Percentiles rank a stretch among this genome's conserved stretches.
phyloP scores from a whole-genome alignment of 306 rosid species.

The Cicer bijugum region DNA sequence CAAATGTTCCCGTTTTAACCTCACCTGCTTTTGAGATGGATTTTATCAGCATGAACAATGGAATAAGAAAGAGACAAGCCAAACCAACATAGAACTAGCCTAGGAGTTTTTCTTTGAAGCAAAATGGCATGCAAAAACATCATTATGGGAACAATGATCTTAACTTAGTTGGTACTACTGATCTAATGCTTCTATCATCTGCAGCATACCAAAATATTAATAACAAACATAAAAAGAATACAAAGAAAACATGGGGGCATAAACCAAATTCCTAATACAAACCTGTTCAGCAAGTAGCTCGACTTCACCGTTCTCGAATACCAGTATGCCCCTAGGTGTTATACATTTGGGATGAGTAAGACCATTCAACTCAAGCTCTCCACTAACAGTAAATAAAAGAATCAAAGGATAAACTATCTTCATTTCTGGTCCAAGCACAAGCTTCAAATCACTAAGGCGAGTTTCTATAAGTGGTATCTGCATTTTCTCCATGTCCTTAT shows the following conservation, averaged over 20 bases:
- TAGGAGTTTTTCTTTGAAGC: not conserved
- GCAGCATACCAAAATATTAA: not conserved
- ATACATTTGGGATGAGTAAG: conserved; percentile 75
- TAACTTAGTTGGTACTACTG: not conserved
- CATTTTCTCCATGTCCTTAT: conserved; percentile 63
- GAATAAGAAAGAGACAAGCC: conserved; percentile 31
- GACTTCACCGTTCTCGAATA: conserved; percentile 90
- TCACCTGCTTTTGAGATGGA: conserved; percentile 64
- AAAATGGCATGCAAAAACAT: not conserved
- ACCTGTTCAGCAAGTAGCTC: conserved; percentile 98
- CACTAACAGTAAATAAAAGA: conserved; percentile 79
- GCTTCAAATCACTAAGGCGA: conserved; percentile 80
- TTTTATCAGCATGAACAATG: conserved; percentile 35
- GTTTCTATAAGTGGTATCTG: conserved; percentile 64
- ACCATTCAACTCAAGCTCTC: conserved; percentile 93
- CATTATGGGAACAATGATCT: not conserved
- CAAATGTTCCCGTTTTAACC: conserved; percentile 83
- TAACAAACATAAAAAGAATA: conserved; percentile 14
- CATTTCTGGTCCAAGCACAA: conserved; percentile 91
- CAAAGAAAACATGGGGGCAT: not conserved
- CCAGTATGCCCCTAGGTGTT: conserved; percentile 78
- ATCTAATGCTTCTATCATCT: not conserved
- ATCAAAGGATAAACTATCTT: conserved; percentile 88
- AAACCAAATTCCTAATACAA: conserved; percentile 37
- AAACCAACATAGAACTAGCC: conserved; percentile 37